These are phyloP conservation scores for Perkinsus marinus DNA, from an alignment of 169 alveolate species.

Conservation along the genomic window DNA sequence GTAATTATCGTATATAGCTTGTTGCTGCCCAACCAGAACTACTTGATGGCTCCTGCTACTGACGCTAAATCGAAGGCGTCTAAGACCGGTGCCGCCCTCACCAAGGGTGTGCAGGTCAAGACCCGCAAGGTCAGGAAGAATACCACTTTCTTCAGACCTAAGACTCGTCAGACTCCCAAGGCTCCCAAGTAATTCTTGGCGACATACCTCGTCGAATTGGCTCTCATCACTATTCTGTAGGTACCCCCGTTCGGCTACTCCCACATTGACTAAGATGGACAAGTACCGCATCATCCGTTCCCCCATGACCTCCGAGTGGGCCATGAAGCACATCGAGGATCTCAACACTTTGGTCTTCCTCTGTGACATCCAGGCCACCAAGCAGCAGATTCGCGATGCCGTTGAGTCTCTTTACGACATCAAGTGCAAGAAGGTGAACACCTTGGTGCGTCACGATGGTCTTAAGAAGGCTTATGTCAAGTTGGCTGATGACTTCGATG, in stretches of 20 bases:
- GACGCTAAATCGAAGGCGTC: background rate
- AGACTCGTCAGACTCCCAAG: background rate
- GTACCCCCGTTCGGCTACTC: background rate
- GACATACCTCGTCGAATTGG: too few species aligned
- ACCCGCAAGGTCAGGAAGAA: background rate
- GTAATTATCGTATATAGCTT: background rate
- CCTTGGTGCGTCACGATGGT: constrained; percentile 86
- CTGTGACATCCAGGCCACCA: constrained; percentile 58
- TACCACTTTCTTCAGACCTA: background rate
- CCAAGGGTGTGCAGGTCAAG: background rate
- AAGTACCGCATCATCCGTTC: constrained; percentile 70
- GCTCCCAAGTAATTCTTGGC: background rate
- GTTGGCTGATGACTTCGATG: constrained; percentile 85
- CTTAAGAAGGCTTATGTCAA: constrained; percentile 93
- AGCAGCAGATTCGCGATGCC: constrained; percentile 82
- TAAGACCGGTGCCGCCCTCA: background rate
- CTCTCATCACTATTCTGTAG: too few species aligned
- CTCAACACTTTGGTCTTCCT: constrained; percentile 82
- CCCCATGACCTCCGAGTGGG: constrained; percentile 94
- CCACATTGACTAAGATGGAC: constrained; percentile 49
- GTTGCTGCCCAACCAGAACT: background rate
- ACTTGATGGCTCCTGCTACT: background rate
- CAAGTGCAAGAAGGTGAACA: constrained; percentile 80
- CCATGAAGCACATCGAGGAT: constrained; percentile 95
- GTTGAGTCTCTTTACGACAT: constrained; percentile 77